phyloP scores from a whole-genome alignment of 1,284 basidiomycete species.

The Tilletia caries region DNA sequence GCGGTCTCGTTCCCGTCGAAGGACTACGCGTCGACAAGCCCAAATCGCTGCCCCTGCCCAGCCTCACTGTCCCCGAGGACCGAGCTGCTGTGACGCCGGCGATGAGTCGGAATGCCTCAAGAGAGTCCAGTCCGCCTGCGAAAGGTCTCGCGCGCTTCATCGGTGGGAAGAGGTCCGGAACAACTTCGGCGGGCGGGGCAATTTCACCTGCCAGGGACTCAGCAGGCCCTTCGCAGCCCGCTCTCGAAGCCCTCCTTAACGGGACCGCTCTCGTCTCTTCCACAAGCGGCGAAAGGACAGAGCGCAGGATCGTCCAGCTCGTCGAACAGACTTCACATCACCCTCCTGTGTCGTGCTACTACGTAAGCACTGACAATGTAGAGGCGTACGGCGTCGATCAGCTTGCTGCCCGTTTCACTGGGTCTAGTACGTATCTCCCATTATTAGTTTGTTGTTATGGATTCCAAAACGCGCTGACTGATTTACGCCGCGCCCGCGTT shows the following conservation, averaged over 20 bases:
- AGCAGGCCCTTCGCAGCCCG: not conserved
- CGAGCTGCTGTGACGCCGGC: not conserved
- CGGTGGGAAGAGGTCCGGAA: not conserved
- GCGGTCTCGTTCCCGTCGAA: slow-evolving; percentile 3
- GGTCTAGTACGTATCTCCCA: not conserved
- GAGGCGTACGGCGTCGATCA: slow-evolving; percentile 64
- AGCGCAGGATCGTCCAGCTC: slow-evolving; percentile 1
- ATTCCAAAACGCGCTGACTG: not conserved
- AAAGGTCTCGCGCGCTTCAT: not conserved
- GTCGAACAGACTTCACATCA: slow-evolving; percentile 86
- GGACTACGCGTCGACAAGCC: not conserved
- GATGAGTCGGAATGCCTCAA: not conserved
- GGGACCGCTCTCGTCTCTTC: not conserved
- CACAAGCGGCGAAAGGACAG: too few relatives aligned
- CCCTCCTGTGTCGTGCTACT: slow-evolving; percentile 80
- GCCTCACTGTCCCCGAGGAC: not conserved
- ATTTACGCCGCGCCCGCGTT: not conserved
- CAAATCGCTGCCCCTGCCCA: not conserved
- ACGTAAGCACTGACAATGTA: not conserved
- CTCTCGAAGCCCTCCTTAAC: not conserved
- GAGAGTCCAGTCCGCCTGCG: not conserved
- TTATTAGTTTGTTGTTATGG: not conserved
- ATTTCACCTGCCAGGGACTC: not conserved
- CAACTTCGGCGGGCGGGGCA: not conserved
- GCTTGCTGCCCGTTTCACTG: slow-evolving; percentile 64